phyloP scores from a whole-genome alignment of 768 basidiomycete species.

The Macrocybe gigantea region DNA sequence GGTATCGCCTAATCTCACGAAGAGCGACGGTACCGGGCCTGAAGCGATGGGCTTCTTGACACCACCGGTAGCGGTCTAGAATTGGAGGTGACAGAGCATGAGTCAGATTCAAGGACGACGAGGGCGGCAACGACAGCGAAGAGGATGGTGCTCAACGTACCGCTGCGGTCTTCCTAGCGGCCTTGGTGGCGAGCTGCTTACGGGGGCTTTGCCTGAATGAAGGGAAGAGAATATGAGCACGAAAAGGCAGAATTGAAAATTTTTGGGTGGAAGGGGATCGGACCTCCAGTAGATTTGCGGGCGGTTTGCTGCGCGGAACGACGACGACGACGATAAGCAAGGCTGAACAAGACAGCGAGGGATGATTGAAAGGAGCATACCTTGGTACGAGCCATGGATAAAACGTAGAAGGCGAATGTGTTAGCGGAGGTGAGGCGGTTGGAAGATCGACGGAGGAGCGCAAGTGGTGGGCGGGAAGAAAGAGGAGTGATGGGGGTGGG shows the following conservation, averaged over 20 bases:
- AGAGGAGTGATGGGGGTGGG: slow-evolving; percentile 26
- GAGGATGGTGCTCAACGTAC: slow-evolving; percentile 30
- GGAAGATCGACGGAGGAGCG: slow-evolving; percentile 18
- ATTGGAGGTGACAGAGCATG: slow-evolving; percentile 9
- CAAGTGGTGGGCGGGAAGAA: slow-evolving; percentile 31
- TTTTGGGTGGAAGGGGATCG: slow-evolving; percentile 15
- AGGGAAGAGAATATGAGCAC: slow-evolving; percentile 12
- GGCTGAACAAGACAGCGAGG: slow-evolving; percentile 3
- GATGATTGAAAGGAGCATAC: slow-evolving; percentile 27
- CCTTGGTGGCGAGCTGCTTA: slow-evolving; percentile 95
- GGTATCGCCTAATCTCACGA: slow-evolving; percentile 97
- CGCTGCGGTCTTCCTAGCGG: slow-evolving; percentile 83
- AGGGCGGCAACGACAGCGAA: slow-evolving; percentile 18
- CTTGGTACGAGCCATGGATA: slow-evolving; percentile 85
- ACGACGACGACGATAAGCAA: slow-evolving; percentile 22
- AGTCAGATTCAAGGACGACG: slow-evolving; percentile 9
- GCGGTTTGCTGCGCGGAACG: slow-evolving; percentile 80
- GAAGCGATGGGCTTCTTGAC: slow-evolving; percentile 99
- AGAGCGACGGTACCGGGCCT: slow-evolving; percentile 97
- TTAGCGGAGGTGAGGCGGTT: slow-evolving; percentile 18
- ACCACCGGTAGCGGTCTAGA: slow-evolving; percentile 81
- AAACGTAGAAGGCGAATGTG: slow-evolving; percentile 13
- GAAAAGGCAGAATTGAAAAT: slow-evolving; percentile 10
- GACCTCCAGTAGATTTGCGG: slow-evolving; percentile 98
- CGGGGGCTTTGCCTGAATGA: slow-evolving; percentile 74